phyloP scores from a whole-genome alignment of 306 rosid species.

The Prunus armeniaca region DNA sequence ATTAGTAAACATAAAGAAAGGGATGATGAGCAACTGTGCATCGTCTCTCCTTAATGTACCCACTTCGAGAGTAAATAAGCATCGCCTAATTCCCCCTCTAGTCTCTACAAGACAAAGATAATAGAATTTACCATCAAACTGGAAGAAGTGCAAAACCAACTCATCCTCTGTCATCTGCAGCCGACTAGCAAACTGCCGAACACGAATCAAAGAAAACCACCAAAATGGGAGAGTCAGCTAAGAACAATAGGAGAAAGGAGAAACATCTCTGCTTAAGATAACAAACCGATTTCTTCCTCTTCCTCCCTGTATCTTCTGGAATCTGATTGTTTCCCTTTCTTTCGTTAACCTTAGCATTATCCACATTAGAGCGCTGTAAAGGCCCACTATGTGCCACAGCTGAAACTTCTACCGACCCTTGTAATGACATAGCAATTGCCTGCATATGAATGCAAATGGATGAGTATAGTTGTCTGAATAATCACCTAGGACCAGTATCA shows the following conservation, averaged over 20 bases:
- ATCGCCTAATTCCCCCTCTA: background rate
- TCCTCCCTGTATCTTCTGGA: conserved; percentile 57
- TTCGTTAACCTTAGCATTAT: conserved; percentile 18
- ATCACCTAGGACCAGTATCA: background rate
- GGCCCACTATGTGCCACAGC: conserved; percentile 5
- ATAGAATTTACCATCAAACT: conserved; percentile 71
- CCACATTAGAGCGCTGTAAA: conserved; percentile 20
- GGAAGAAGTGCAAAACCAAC: conserved; percentile 66
- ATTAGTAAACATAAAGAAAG: background rate
- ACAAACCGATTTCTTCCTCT: conserved; percentile 65
- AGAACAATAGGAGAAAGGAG: conserved; percentile 1
- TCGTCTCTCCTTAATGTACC: background rate
- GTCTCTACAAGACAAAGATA: conserved; percentile 5
- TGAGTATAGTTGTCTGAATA: conserved; percentile 15
- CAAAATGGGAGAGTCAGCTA: background rate
- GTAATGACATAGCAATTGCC: conserved; percentile 87
- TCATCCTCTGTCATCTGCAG: conserved; percentile 88
- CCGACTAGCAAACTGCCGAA: conserved; percentile 66
- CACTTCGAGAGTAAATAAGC: background rate
- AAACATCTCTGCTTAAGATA: conserved; percentile 13
- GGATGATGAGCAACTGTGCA: background rate
- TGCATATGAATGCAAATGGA: conserved; percentile 32
- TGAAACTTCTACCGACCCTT: conserved; percentile 38
- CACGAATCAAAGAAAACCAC: conserved; percentile 21
- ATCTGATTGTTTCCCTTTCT: conserved; percentile 30